Evolutionary conservation across 495 filamentous ascomycete species (phyloP), one percentile per base, ranked within the genome.

Genomic region (Trichoderma gamsii): DNA sequence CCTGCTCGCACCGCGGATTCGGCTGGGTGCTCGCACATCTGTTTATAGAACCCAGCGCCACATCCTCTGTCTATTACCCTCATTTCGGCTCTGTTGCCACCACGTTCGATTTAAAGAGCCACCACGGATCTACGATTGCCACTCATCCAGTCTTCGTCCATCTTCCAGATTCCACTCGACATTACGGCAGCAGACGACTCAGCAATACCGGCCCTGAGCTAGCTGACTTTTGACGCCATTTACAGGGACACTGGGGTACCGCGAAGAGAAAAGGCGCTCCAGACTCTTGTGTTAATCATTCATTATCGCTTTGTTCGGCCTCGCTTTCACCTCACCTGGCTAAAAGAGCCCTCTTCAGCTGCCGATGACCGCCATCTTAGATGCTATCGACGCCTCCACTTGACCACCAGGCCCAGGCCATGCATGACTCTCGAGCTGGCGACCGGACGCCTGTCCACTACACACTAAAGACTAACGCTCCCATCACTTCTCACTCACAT

Each of bases 401-500:
- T 61, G 56, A 61, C 8, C 21, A 61, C 8, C 21, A 61, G 56
- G 56, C 56, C 23, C 56, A 27, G 23, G 56, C 64, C 64, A 66
- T 66, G 64, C 64, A 49, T 16, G 64, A 66, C 23, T 43, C 64
- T 8, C 46, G 65, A 9, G 35, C 25, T 27, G 35, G 44, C 65
- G 65, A 67, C 65, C 65, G 65, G 44, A 67, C 65, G 44, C 65
- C 65, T 1, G 65, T 67, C 65, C 44, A 52, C 23, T 67, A 67
- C 27, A 35, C 64, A 16, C 11, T 67, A 11, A 67, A 67, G 46
- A 43, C 65, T 29, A 29, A 46, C 43, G 6, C 52, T 38, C 23
- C 64, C 70, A 73, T 25, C 75, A 73, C 67, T 72, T 68, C 78
- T 16, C 82, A 81, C 68, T 72, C 78, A 9, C 78, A 78, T 61